Percentiles rank a stretch among this genome's conserved stretches.
Evolutionary conservation across 805 yeast genomes (phyloP).

Genomic region (Ogataea allantospora): DNA sequence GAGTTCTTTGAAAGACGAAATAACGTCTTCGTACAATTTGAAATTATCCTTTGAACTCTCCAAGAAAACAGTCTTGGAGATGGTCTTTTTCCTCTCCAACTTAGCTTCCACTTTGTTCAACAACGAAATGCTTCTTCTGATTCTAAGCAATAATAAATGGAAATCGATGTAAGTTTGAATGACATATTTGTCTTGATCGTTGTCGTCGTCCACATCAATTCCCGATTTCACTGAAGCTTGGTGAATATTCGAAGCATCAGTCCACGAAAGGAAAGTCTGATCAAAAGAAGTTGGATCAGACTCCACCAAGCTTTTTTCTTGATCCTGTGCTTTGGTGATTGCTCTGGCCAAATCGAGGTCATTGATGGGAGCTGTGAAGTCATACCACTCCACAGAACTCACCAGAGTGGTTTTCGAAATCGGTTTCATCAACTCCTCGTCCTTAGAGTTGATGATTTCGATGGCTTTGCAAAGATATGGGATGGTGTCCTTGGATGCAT

Average conservation of each 20-base stretch:
- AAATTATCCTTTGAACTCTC: conserved; percentile 41
- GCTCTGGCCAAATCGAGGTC: conserved; percentile 72
- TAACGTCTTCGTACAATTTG: conserved; percentile 50
- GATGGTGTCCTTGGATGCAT: conserved; percentile 34
- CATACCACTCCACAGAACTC: conserved; percentile 46
- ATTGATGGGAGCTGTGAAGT: conserved; percentile 55
- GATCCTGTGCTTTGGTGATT: conserved; percentile 41
- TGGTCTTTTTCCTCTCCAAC: conserved; percentile 18
- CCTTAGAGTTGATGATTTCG: conserved; percentile 35
- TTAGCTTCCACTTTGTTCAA: conserved; percentile 33
- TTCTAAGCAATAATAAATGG: conserved; percentile 59
- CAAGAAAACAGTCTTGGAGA: conserved; percentile 28
- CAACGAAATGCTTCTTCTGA: conserved; percentile 66
- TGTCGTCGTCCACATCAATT: conserved; percentile 48
- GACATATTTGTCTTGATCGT: conserved; percentile 70
- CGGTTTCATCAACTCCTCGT: conserved; percentile 38
- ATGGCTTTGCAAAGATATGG: conserved; percentile 39
- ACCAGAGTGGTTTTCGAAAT: conserved; percentile 22
- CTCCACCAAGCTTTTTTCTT: conserved; percentile 33
- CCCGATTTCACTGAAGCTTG: conserved; percentile 42
- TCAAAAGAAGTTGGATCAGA: conserved; percentile 52
- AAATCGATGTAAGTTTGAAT: conserved; percentile 74
- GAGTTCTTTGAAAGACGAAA: conserved; percentile 54
- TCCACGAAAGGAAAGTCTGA: conserved; percentile 59
- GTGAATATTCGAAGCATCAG: conserved; percentile 63